A percentile compares a stretch with the other conserved stretches of the same genome.
Evolutionary conservation across 371 early-diverging fungal genomes (phyloP).

Genomic region (Mucor irregularis): DNA sequence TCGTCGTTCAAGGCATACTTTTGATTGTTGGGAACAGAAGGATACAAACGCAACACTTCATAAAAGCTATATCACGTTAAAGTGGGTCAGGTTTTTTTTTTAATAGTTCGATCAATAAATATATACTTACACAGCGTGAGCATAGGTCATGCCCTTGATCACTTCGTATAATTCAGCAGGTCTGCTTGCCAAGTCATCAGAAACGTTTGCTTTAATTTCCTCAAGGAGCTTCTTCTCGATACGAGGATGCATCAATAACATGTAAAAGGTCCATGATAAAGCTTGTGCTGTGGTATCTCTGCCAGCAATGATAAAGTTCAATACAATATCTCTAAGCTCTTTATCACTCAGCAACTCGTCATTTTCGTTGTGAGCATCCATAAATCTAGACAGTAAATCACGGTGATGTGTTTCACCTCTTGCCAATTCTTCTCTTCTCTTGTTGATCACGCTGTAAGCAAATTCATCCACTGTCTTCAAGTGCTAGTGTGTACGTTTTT

Average conservation of each 20-base stretch:
- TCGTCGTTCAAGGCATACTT: slow-evolving; percentile 69
- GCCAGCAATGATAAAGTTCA: slow-evolving; percentile 71
- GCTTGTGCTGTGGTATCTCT: slow-evolving; percentile 76
- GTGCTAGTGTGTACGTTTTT: slow-evolving; percentile 36
- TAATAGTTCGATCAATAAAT: background rate
- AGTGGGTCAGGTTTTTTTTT: background rate
- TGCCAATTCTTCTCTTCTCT: slow-evolving; percentile 42
- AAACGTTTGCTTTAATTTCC: slow-evolving; percentile 48
- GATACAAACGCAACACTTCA: slow-evolving; percentile 71
- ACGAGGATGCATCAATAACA: slow-evolving; percentile 51
- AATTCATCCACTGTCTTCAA: slow-evolving; percentile 48
- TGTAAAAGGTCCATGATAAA: slow-evolving; percentile 70
- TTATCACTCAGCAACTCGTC: slow-evolving; percentile 49
- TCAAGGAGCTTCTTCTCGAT: slow-evolving; percentile 55
- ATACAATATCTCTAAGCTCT: slow-evolving; percentile 62
- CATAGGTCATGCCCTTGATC: slow-evolving; percentile 54
- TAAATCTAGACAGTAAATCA: slow-evolving; percentile 66
- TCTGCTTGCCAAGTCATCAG: slow-evolving; percentile 25
- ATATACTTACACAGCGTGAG: slow-evolving; percentile 47
- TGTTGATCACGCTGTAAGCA: slow-evolving; percentile 45
- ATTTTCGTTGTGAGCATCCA: slow-evolving; percentile 54
- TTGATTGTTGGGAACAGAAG: slow-evolving; percentile 67
- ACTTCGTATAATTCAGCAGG: slow-evolving; percentile 42
- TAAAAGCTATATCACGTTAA: slow-evolving; percentile 20
- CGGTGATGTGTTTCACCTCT: slow-evolving; percentile 39